These are phyloP conservation scores for Emergomyces orientalis DNA, from an alignment of 2,329 filamentous ascomycete genomes.

Conservation along the genomic window DNA sequence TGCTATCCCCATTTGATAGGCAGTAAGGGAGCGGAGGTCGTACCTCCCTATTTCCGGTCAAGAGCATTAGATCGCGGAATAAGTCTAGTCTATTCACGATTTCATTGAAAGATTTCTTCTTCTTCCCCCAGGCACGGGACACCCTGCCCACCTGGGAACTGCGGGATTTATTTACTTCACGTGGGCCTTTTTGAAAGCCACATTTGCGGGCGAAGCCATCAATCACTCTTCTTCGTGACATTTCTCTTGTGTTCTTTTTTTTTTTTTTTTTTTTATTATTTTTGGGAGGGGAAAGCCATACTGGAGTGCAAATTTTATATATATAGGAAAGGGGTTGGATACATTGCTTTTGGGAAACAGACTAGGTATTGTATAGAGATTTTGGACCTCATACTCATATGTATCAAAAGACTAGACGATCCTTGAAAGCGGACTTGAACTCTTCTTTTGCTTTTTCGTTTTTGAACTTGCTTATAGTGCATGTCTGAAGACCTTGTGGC, in stretches of 20 bases:
- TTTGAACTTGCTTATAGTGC: neutral
- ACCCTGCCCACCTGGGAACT: neutral
- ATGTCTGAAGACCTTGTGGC: no score
- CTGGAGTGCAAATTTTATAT: neutral
- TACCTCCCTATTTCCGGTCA: slow-evolving; percentile 43
- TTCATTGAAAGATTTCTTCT: neutral
- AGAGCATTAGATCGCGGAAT: neutral
- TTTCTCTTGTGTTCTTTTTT: neutral
- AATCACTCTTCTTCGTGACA: neutral
- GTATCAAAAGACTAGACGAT: neutral
- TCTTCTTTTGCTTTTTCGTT: neutral
- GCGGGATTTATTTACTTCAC: neutral
- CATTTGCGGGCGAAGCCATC: neutral
- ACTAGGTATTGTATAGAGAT: neutral
- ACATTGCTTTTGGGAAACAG: neutral
- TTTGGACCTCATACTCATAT: neutral
- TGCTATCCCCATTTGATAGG: slow-evolving; percentile 23
- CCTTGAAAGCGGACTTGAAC: neutral
- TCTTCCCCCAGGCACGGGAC: neutral
- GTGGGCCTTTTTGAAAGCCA: neutral
- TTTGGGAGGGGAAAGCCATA: neutral
- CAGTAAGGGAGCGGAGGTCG: slow-evolving; percentile 39
- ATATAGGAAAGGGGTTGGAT: neutral
- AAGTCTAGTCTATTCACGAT: neutral
- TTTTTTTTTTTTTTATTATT: neutral